phyloP scores from a whole-genome alignment of 176 grass and related monocot species.

The Oryza punctata region DNA sequence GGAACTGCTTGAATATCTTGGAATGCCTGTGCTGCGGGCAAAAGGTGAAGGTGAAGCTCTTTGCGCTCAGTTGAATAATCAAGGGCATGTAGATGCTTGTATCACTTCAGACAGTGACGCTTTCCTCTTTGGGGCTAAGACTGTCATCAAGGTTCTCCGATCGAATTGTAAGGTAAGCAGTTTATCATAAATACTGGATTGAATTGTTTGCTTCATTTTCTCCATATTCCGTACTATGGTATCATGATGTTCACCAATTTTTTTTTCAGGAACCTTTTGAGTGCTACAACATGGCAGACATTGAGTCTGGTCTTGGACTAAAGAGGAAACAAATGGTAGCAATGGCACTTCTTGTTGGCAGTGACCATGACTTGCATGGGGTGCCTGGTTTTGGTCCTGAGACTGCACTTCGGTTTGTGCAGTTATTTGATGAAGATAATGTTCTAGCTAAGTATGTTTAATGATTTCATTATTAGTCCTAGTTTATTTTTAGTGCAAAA shows the following conservation, averaged over 20 bases:
- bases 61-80: conserved; percentile 81
- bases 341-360: conserved; percentile 86
- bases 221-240: neutral
- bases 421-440: conserved; percentile 64
- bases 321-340: conserved; percentile 96
- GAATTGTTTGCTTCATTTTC: conserved; percentile 7
- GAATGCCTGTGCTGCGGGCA: conserved; percentile 80
- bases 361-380: conserved; percentile 80
- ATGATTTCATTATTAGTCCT: neutral
- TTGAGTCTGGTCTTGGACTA: conserved; percentile 79
- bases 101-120: conserved; percentile 93
- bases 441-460: conserved; percentile 73
- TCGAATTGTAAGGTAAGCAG: conserved; percentile 83
- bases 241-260: neutral
- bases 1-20: conserved; percentile 86
- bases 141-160: conserved; percentile 68
- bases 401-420: conserved; percentile 74
- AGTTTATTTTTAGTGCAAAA: neutral
- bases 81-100: conserved; percentile 89
- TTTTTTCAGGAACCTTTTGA: conserved; percentile 93
- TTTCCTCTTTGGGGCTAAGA: conserved; percentile 93
- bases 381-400: conserved; percentile 84
- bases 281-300: conserved; percentile 87
- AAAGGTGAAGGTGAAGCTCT: conserved; percentile 86
- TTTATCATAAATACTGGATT: neutral